Percentiles rank a stretch among this genome's conserved stretches.
Conservation (phyloP, 305 asterid species). For the Fraxinus floribunda region DNA sequence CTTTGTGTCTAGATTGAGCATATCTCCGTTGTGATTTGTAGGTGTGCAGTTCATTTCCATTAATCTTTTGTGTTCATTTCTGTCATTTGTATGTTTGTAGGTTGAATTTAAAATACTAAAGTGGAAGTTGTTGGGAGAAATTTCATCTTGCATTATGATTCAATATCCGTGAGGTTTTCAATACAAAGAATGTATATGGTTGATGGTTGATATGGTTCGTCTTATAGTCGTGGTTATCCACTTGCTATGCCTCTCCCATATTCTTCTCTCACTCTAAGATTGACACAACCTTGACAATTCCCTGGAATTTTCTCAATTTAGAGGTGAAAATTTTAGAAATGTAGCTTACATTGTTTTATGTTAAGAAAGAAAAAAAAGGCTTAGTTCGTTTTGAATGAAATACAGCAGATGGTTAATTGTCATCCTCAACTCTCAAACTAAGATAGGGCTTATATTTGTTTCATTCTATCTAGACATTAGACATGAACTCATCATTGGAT, state of each 20-base stretch:
- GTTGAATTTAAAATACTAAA: background rate
- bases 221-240: background rate
- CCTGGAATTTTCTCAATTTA: background rate
- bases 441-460: background rate
- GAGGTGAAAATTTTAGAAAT: background rate
- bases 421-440: background rate
- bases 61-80: conserved; percentile 1
- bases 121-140: conserved; percentile 7
- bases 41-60: background rate
- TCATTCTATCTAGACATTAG: background rate
- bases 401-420: background rate
- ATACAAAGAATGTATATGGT: background rate
- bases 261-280: background rate
- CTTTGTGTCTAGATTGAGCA: background rate
- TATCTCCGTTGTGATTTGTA: background rate
- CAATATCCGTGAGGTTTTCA: conserved; percentile 4
- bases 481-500: background rate
- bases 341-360: background rate
- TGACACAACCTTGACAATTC: background rate
- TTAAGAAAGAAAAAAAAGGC: background rate
- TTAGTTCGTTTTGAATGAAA: background rate
- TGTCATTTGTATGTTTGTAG: background rate
- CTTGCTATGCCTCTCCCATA: conserved; percentile 17
- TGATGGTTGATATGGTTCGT: background rate
- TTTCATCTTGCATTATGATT: conserved; percentile 9